Evolutionary conservation across 441 rosid genomes (phyloP), one percentile per base, ranked within the genome.

Genomic region (Euphorbia neoarborescens): DNA sequence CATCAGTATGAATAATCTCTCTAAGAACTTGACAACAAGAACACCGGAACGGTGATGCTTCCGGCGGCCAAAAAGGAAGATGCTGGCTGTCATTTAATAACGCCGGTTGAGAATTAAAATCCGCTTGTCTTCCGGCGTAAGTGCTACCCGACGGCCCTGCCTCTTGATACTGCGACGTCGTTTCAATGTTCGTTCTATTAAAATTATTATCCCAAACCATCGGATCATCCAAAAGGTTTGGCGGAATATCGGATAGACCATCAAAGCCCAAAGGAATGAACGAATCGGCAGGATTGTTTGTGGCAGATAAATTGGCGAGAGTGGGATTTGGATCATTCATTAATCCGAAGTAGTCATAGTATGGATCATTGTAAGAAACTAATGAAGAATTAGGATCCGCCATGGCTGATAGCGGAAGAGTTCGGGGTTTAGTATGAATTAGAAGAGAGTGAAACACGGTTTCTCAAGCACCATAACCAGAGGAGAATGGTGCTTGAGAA

Each of bases 1-100:
- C 92, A 25, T 87, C 80, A 2, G 71, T 53, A 51, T 94, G 93
- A 48, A 78, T 65, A 11, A 94, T 66, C 79, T 79, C 85, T 69
- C 97, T 78, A 37, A 94, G 85, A 2, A 81, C 77, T 7, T 70
- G 80, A 75, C 98, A 91, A 73, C 78, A 85, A 80, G 28, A 73
- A 79, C 97, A 93, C 12, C 38, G 19, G 65, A 44, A 70, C 0
- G 83, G 81, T 15, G 57, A 73, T 0, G 70, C 59, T 7, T 60
- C 14, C 25, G 44, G 67, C 0, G 89, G 84, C 83, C 81, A 77
- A 70, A 62, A 57, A 10, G 78, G 19, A 8, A 80, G 34, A 17
- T 58, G 66, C 69, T 0, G 73, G 19, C 20, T 78, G 63, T 62
- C 67, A 73, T 63, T 68, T 0, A 46, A 59, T 58, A 11, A 69